phyloP scores from a whole-genome alignment of 306 rosid species.

The Ceratonia siliqua region DNA sequence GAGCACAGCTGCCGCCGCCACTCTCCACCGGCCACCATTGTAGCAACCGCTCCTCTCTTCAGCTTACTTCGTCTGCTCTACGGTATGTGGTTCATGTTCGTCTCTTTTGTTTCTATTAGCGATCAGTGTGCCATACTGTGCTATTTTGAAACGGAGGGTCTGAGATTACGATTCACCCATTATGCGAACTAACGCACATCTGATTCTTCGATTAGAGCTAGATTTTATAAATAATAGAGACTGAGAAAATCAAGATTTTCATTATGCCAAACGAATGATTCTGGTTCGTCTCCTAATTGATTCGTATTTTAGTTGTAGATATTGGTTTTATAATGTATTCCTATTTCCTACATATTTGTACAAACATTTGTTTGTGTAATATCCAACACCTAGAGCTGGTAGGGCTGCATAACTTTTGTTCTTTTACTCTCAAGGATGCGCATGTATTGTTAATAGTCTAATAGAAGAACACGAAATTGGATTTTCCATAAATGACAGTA shows the following conservation, averaged over 20 bases:
- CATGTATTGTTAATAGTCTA: background rate
- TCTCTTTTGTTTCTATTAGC: background rate
- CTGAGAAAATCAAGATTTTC: background rate
- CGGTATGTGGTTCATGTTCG: background rate
- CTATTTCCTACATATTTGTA: background rate
- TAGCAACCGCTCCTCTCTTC: background rate
- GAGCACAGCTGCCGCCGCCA: background rate
- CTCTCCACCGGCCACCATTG: background rate
- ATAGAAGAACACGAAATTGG: background rate
- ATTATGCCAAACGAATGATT: background rate
- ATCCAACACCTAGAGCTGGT: background rate
- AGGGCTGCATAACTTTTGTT: background rate
- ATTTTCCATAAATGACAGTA: no score
- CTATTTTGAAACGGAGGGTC: background rate
- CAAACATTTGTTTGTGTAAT: background rate
- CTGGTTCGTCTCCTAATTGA: background rate
- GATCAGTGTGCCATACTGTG: background rate
- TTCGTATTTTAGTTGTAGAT: background rate
- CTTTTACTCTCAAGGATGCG: background rate
- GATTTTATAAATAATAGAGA: no score
- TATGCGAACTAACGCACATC: no score
- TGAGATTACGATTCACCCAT: no score
- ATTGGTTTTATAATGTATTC: background rate
- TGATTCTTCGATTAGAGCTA: no score
- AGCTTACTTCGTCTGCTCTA: background rate